Percentiles rank a stretch among this genome's conserved stretches.
These are phyloP conservation scores for Phytomonas serpens DNA, from an alignment of 208 protist genomes.

Conservation along the genomic window DNA sequence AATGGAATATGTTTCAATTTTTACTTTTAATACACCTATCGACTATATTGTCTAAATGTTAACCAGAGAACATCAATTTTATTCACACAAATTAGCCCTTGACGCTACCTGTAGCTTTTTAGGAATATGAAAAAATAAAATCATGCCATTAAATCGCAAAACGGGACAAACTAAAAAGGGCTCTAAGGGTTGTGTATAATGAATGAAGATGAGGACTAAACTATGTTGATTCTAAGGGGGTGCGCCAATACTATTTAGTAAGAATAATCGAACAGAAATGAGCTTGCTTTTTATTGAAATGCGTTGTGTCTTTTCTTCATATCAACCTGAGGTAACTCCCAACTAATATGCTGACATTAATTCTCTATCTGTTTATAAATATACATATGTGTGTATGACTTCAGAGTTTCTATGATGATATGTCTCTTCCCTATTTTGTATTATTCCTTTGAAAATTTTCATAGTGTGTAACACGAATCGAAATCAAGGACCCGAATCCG, in stretches of 20 bases:
- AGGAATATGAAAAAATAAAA: neutral
- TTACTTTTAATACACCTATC: neutral
- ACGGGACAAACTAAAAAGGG: neutral
- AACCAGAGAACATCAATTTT: neutral
- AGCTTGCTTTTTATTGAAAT: neutral
- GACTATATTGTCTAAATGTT: neutral
- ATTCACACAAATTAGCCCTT: neutral
- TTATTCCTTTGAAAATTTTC: conserved; percentile 8
- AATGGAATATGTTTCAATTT: neutral
- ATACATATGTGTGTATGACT: neutral
- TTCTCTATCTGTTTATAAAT: neutral
- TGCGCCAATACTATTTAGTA: neutral
- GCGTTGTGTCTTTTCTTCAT: neutral
- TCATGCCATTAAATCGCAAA: neutral
- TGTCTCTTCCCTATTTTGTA: conserved; percentile 4
- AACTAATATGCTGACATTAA: neutral
- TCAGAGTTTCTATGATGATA: neutral
- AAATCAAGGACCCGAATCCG: conserved; percentile 6
- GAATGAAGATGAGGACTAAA: neutral
- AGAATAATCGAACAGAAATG: neutral
- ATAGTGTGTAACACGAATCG: conserved; percentile 5
- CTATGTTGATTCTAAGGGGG: neutral
- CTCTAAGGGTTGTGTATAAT: neutral
- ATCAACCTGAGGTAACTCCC: neutral
- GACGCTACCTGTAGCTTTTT: neutral